A percentile compares a stretch with the other conserved stretches of the same genome.
These are phyloP conservation scores for Aspergillus aculeatus DNA, from an alignment of 2,329 filamentous ascomycete genomes.

Conservation along the genomic window DNA sequence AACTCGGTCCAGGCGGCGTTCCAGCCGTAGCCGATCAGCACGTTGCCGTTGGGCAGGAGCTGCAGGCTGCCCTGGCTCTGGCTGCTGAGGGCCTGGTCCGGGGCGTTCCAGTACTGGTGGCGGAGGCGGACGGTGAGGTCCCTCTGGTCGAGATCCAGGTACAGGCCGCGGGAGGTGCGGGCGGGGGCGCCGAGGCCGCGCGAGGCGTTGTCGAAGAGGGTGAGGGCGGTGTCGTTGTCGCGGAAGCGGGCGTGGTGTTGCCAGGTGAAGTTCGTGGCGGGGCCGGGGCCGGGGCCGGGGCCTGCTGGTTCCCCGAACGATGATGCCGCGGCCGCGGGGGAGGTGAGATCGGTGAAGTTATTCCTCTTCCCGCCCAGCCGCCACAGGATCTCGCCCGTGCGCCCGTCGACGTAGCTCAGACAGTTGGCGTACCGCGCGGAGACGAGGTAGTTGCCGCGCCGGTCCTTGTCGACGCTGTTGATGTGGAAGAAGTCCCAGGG, in stretches of 20 bases:
- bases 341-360: conserved; percentile 41
- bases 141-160: conserved; percentile 42
- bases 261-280: conserved; percentile 49
- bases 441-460: conserved; percentile 45
- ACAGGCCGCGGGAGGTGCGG: conserved; percentile 45
- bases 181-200: conserved; percentile 20
- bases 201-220: conserved; percentile 44
- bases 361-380: conserved; percentile 50
- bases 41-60: conserved; percentile 44
- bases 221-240: conserved; percentile 31
- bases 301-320: conserved; percentile 11
- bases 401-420: conserved; percentile 46
- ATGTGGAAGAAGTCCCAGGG: conserved; percentile 59
- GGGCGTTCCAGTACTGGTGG: conserved; percentile 41
- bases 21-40: conserved; percentile 52
- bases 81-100: conserved; percentile 34
- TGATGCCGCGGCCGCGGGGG: conserved; percentile 28
- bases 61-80: conserved; percentile 48
- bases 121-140: conserved; percentile 47
- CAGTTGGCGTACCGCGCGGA: conserved; percentile 39
- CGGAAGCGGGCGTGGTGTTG: conserved; percentile 54
- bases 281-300: conserved; percentile 40
- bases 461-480: conserved; percentile 54
- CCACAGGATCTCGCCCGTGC: conserved; percentile 51
- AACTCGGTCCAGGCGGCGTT: conserved; percentile 54